A percentile compares a stretch with the other conserved stretches of the same genome.
Conservation (phyloP, 257 asterid species). For the Knoxia roxburghii region DNA sequence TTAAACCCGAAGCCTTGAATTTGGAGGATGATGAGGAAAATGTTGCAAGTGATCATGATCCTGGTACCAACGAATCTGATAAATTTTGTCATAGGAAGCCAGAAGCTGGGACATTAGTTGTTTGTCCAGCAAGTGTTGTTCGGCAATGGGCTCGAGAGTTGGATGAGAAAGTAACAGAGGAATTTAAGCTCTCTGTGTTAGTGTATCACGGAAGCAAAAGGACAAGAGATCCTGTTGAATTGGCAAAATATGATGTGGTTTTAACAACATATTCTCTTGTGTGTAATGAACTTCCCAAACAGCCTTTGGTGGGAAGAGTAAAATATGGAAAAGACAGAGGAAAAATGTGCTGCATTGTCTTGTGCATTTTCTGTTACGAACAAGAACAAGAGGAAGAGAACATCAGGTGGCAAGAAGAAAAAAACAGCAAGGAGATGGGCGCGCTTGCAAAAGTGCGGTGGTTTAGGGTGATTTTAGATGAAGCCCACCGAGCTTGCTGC, state of each 20-base stretch:
- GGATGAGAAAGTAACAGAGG: constrained; percentile 63
- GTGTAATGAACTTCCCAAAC: constrained; percentile 70
- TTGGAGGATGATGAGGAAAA: constrained; percentile 87
- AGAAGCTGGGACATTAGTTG: no score
- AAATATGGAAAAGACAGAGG: constrained; percentile 32
- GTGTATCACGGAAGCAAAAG: constrained; percentile 86
- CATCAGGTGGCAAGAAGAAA: no score
- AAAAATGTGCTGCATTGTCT: constrained; percentile 24
- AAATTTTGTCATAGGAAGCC: no score
- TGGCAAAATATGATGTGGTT: constrained; percentile 80
- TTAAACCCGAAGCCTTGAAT: constrained; percentile 55
- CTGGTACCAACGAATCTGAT: no score
- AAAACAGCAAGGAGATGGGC: constrained; percentile 68
- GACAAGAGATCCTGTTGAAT: constrained; percentile 51
- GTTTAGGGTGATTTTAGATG: constrained; percentile 93
- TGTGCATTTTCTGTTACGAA: no score
- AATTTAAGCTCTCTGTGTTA: constrained; percentile 47
- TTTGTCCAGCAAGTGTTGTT: constrained; percentile 93
- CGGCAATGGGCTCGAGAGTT: constrained; percentile 92
- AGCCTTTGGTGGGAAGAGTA: constrained; percentile 33
- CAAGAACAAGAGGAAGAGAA: no score
- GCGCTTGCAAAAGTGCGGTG: constrained; percentile 72
- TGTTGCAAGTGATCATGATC: no score
- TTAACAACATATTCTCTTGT: constrained; percentile 91
- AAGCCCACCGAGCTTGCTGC: constrained; percentile 94